A percentile compares a stretch with the other conserved stretches of the same genome.
phyloP scores from a whole-genome alignment of 192 early-diverging fungal species.

The Jimgerdemannia lactiflua region DNA sequence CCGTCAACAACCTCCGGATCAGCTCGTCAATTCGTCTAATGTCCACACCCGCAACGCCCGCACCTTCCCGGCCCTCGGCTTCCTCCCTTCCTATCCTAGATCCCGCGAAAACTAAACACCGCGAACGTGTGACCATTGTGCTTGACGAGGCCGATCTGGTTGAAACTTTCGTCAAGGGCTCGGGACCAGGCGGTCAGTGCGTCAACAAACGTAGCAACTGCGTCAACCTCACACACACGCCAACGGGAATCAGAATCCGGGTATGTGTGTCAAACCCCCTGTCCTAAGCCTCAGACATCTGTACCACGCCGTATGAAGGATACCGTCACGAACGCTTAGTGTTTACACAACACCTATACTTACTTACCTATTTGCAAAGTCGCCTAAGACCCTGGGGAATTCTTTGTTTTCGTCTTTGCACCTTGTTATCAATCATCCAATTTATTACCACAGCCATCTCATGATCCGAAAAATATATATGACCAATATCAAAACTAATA shows the following conservation, averaged over 20 bases:
- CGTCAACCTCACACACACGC: constrained; percentile 69
- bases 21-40: too few relatives aligned
- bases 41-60: too few relatives aligned
- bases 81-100: too few relatives aligned
- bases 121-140: too few relatives aligned
- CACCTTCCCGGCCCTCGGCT: too few relatives aligned
- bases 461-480: too few relatives aligned
- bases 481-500: background rate
- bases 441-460: too few relatives aligned
- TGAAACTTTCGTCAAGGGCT: constrained; percentile 73
- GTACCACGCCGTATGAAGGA: background rate
- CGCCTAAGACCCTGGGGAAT: background rate
- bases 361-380: background rate
- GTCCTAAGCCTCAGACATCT: background rate
- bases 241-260: constrained; percentile 64
- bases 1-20: too few relatives aligned
- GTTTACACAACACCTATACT: constrained; percentile 3
- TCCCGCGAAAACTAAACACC: too few relatives aligned
- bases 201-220: constrained; percentile 77
- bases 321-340: background rate
- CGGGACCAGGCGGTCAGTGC: constrained; percentile 79
- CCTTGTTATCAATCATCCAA: constrained; percentile 5
- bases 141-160: constrained; percentile 60
- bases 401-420: background rate
- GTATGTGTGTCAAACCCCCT: constrained; percentile 14